Conservation (phyloP, 129 eudicot genomes). For the Flaveria bidentis region DNA sequence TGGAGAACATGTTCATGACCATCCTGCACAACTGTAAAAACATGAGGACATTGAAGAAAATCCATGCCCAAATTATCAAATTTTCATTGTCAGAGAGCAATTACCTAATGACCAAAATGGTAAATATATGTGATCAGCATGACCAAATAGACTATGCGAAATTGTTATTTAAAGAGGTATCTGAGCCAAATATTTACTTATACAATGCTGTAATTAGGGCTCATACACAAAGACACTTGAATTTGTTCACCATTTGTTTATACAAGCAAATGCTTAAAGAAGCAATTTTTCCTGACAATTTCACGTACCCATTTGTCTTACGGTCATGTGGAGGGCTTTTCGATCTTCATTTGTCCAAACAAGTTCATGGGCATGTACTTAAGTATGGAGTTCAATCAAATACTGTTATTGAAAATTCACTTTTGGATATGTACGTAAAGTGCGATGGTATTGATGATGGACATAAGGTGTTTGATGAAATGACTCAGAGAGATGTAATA, state of each 20-base stretch:
- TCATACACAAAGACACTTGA: conserved; percentile 1
- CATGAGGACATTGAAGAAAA: neutral
- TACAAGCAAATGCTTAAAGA: conserved; percentile 14
- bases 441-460: conserved; percentile 5
- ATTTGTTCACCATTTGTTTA: neutral
- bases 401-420: conserved; percentile 14
- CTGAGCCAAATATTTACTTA: conserved; percentile 9
- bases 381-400: neutral
- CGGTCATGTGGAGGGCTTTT: conserved; percentile 9
- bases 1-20: conserved; percentile 18
- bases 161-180: conserved; percentile 9
- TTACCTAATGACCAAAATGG: conserved; percentile 9
- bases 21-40: conserved; percentile 2
- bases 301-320: conserved; percentile 5
- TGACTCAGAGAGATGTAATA: conserved; percentile 2
- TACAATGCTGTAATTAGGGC: conserved; percentile 14
- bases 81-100: conserved; percentile 8
- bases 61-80: conserved; percentile 10
- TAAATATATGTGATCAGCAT: conserved; percentile 11
- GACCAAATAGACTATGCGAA: neutral
- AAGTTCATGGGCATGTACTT: conserved; percentile 5
- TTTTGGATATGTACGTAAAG: conserved; percentile 7
- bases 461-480: conserved; percentile 9
- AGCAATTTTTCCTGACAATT: neutral
- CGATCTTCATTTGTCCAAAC: neutral